Evolutionary conservation across 495 filamentous ascomycete genomes (phyloP), one percentile per base, ranked within the genome.

Genomic region (Chaetomium cochliodes): DNA sequence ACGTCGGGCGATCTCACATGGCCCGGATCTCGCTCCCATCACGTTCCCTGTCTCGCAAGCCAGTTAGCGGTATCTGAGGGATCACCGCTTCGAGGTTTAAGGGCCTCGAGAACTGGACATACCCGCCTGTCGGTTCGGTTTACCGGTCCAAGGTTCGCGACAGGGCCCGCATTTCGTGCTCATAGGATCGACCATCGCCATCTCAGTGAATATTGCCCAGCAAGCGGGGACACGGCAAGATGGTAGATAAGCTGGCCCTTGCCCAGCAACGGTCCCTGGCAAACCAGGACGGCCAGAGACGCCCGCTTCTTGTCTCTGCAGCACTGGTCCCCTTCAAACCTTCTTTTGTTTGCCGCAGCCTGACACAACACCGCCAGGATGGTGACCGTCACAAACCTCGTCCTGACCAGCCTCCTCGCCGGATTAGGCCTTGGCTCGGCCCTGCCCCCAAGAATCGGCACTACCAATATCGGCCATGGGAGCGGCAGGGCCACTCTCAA

Each of bases 401-500:
- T 68, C 18, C 61, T 76, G 28, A 39, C 65, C 7, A 57, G 66
- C 37, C 25, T 50, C 62, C 58, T 74, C 39, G 69, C 63, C 46
- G 63, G 58, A 28, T 30, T 62, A 28, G 66, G 67, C 2, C 67
- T 73, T 13, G 69, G 52, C 26, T 65, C 71, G 20, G 74, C 72
- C n/a, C 63, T 76, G 26, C 71, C 74, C 2, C 67, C 74, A 20
- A 71, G 56, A 52, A 69, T 76, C 58, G 73, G 70, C 52, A 74
- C 59, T 5, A 70, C 72, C 33, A 62, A 55, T 25, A 46, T 68
- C 46, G 47, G 37, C 42, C 25, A 39, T 23, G 51, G 53, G 18
- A 15, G 59, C 55, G 20, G 42, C 22, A 65, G 60, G 26, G 58
- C 84, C 71, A 83, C 80, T 54, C 71, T 89, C 52, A 79, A 84